Evolutionary conservation across 1,284 basidiomycete species (phyloP), one percentile per base, ranked within the genome.

Genomic region (Polyporus tsugae): DNA sequence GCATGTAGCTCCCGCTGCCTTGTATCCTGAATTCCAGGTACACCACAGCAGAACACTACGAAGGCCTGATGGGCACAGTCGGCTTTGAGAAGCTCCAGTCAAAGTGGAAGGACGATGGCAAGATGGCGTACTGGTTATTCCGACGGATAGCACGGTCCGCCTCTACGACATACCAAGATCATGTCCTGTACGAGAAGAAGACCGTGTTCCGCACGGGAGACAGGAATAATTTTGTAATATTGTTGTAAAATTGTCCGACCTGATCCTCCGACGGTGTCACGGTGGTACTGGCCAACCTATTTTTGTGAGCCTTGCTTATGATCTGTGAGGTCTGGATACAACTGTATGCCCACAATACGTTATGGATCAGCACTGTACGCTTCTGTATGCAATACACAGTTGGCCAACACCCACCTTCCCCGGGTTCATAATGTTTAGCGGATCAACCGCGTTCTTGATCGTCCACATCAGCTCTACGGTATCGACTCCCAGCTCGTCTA

Each of bases 11-110:
- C 2, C 95, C 95, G 0, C 82, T 91, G 17, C 91, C 95, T 2
- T 97, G 95, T 75, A 84, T 96, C 29, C 78, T 83, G 33, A 97
- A 96, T 77, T 96, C 95, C 3, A 87, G 95, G 6, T 96, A 96
- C 77, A 79, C 93, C 68, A 88, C 90, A 3, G 81, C 85, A 19
- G 85, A 87, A 15, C 86, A 86, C 55, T 84, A 95, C 9, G 78
- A 80, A 35, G 76, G 77, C 0, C 79, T 96, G 36, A 90, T 95
- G 89, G 70, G 75, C 0, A 75, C 79, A 3, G 76, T 95, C 1
- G 94, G 94, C 0, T 95, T 95, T 75, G 75, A 73, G 0, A 82
- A 90, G 73, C 73, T 92, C 22, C 83, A 85, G 62, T 84, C 85
- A 62, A 84, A 85, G 65, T 93, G 90, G 88, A 89, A 85, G 73